Evolutionary conservation across 495 filamentous ascomycete species (phyloP).

Genomic region (Penicillium alfredii): DNA sequence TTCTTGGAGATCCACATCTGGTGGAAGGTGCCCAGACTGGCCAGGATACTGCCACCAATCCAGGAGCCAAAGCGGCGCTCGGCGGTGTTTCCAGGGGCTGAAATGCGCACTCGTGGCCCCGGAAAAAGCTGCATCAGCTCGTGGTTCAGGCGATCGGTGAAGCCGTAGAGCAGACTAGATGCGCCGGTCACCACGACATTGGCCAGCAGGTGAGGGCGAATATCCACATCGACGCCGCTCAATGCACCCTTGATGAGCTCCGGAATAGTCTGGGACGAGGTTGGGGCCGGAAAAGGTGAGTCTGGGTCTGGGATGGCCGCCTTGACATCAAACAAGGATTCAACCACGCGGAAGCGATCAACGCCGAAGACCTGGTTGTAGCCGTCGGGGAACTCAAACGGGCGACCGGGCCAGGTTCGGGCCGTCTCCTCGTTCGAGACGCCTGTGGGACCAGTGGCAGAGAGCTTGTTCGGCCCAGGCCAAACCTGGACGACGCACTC

Average conservation of each 20-base stretch:
- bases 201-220: constrained; percentile 70
- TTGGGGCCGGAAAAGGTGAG: constrained; percentile 44
- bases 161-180: constrained; percentile 75
- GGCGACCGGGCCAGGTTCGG: constrained; percentile 59
- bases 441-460: constrained; percentile 50
- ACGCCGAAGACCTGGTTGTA: constrained; percentile 88
- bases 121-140: constrained; percentile 77
- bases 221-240: constrained; percentile 76
- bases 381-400: constrained; percentile 95
- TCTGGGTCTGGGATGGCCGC: constrained; percentile 44
- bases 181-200: constrained; percentile 94
- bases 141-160: constrained; percentile 80
- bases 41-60: constrained; percentile 95
- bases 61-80: constrained; percentile 89
- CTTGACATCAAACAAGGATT: constrained; percentile 82
- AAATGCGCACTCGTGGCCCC: constrained; percentile 73
- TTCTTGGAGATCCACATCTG: constrained; percentile 94
- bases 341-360: constrained; percentile 76
- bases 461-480: constrained; percentile 70
- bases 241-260: constrained; percentile 73
- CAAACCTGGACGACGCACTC: constrained; percentile 93
- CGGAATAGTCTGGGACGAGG: constrained; percentile 68
- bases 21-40: constrained; percentile 96
- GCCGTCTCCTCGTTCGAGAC: constrained; percentile 64
- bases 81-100: constrained; percentile 73